These are phyloP conservation scores for Cydonia oblonga DNA, from an alignment of 331 rosid species.

Conservation along the genomic window DNA sequence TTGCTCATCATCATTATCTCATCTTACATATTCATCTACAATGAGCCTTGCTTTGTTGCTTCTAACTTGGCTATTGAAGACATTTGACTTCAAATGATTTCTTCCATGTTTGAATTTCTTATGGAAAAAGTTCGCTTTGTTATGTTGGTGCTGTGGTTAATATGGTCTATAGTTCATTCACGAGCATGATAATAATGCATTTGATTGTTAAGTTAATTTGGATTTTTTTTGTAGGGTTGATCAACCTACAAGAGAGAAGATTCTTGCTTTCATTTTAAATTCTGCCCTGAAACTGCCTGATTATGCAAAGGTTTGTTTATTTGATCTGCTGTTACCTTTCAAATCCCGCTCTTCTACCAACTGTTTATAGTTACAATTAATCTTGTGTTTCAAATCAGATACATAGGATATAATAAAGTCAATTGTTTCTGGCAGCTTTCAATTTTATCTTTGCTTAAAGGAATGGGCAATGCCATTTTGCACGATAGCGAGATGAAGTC, in stretches of 20 bases:
- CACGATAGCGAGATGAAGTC: conserved; percentile 36
- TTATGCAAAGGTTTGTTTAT: conserved; percentile 64
- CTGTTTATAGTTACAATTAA: background rate
- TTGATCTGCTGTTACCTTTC: conserved; percentile 2
- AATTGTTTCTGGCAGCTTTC: conserved; percentile 46
- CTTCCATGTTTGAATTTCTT: background rate
- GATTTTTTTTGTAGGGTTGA: conserved; percentile 49
- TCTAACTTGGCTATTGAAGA: background rate
- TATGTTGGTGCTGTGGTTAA: background rate
- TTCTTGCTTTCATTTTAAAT: conserved; percentile 61
- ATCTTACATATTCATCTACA: background rate
- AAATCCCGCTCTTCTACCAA: background rate
- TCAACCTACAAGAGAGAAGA: conserved; percentile 47
- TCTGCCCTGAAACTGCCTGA: conserved; percentile 54
- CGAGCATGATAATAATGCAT: background rate
- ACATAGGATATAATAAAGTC: background rate
- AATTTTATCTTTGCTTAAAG: conserved; percentile 71
- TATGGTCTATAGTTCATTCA: background rate
- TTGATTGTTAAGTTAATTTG: background rate
- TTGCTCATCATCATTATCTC: background rate
- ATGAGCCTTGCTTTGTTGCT: background rate
- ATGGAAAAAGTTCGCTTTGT: background rate
- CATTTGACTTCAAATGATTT: background rate
- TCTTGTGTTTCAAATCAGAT: background rate
- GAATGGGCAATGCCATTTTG: conserved; percentile 48